Evolutionary conservation across 495 filamentous ascomycete genomes (phyloP), one percentile per base, ranked within the genome.

Genomic region (Aspergillus bertholletiae): DNA sequence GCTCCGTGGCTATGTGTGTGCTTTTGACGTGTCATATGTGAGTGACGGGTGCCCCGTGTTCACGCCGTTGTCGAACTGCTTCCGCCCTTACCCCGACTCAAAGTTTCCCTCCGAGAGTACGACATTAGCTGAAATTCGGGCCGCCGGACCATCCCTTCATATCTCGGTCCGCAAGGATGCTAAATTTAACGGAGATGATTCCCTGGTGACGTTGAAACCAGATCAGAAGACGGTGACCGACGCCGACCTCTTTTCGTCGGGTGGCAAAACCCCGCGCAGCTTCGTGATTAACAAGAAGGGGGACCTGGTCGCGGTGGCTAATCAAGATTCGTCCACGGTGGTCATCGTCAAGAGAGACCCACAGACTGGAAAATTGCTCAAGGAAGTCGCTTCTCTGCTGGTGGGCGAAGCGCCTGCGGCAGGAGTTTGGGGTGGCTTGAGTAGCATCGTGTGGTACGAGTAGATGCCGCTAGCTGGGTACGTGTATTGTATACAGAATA

Each of bases 231-330:
- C 64, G 0, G 72, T 87, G 5, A 65, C 49, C 5, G 75, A 83
- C 53, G 64, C 79, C 6, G 72, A 82, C 37, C 65, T 78, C 17
- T 75, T 70, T 12, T 68, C 84, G 0, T 77, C 86, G 4, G 82
- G 80, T 22, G 88, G 88, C 3, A 58, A 68, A 5, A 70, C 74
- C 43, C 88, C 89, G 6, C 70, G 88, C 37, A 84, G 87, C 27
- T 83, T 90, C 64, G 80, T 77, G 30, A 70, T 91, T 58, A 89
- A 85, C 59, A 75, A 75, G 53, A 77, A 75, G 6, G 87, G 87
- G 1, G 77, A 76, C 58, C 62, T 84, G 43, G 73, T 84, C 3
- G 85, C 82, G 1, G 78, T 86, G 45, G 84, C 81, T n/a, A 73
- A 86, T 56, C 84, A 88, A 68, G 69, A 61, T 4, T 80, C 79